A percentile compares a stretch with the other conserved stretches of the same genome.
Conservation (phyloP, 352 stramenopile species). For the Globisporangium nunn region DNA sequence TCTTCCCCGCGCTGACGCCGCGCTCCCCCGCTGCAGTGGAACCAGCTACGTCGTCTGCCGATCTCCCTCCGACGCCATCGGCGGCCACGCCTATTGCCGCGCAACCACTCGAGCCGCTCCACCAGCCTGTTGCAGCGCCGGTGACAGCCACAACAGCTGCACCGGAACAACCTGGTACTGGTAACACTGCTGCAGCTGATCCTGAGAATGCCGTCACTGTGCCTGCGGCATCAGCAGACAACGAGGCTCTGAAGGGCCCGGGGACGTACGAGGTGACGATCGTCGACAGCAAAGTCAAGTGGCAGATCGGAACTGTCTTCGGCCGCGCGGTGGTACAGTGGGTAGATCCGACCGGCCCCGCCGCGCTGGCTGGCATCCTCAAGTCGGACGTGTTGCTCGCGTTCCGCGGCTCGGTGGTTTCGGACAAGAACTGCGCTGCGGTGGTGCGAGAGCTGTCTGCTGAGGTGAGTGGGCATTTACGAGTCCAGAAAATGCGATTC, state of each 20-base stretch:
- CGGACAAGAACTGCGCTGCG: conserved; percentile 64
- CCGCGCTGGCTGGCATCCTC: conserved; percentile 62
- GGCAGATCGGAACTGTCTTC: conserved; percentile 83
- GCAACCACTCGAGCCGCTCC: conserved; percentile 50
- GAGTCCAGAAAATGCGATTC: neutral
- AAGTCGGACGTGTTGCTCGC: conserved; percentile 81
- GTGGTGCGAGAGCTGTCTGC: conserved; percentile 75
- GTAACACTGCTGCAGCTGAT: conserved; percentile 1
- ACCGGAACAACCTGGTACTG: neutral
- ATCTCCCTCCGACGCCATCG: conserved; percentile 28
- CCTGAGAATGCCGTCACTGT: conserved; percentile 12
- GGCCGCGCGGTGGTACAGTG: conserved; percentile 74
- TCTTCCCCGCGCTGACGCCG: conserved; percentile 17
- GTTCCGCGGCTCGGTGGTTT: conserved; percentile 67
- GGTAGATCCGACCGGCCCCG: conserved; percentile 58
- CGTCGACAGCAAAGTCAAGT: conserved; percentile 61
- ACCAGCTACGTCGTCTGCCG: conserved; percentile 19
- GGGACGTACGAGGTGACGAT: conserved; percentile 83
- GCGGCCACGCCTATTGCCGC: conserved; percentile 40
- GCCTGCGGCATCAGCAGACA: conserved; percentile 13
- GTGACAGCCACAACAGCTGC: neutral
- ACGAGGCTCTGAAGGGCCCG: conserved; percentile 43
- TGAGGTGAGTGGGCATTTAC: conserved; percentile 34
- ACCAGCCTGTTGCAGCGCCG: conserved; percentile 16
- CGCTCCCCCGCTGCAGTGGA: conserved; percentile 13